A percentile compares a stretch with the other conserved stretches of the same genome.
These are phyloP conservation scores for Agarophyton chilense DNA, from an alignment of 23 red algal species.

Conservation along the genomic window DNA sequence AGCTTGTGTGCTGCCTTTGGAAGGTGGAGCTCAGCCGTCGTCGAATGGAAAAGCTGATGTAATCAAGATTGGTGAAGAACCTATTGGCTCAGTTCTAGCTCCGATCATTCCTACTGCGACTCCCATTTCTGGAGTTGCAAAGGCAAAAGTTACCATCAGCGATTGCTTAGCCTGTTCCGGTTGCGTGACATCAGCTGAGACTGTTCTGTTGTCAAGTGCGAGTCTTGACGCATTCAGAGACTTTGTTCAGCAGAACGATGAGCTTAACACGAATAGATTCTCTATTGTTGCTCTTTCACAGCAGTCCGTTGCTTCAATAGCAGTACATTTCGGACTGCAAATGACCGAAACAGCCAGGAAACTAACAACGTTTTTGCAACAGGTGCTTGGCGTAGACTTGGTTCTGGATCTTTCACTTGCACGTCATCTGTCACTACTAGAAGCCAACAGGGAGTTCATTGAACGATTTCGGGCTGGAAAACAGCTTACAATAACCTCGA, in stretches of 20 bases:
- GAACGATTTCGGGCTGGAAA: conserved; percentile 38
- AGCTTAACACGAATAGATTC: background rate
- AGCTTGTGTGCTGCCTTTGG: conserved; percentile 76
- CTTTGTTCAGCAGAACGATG: background rate
- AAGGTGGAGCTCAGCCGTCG: conserved; percentile 43
- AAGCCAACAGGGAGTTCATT: conserved; percentile 58
- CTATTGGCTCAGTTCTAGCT: conserved; percentile 73
- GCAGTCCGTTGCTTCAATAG: conserved; percentile 75
- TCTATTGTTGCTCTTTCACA: conserved; percentile 64
- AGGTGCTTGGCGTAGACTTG: background rate
- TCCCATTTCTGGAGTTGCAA: background rate
- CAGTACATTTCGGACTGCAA: conserved; percentile 56
- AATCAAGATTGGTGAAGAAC: conserved; percentile 16
- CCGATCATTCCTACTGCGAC: conserved; percentile 64
- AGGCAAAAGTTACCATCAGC: conserved; percentile 65
- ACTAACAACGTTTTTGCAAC: conserved; percentile 47
- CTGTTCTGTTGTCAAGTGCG: conserved; percentile 68
- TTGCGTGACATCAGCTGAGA: conserved; percentile 95
- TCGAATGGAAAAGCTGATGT: background rate
- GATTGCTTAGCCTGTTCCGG: conserved; percentile 91
- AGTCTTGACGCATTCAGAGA: conserved; percentile 23
- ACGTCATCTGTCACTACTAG: conserved; percentile 58
- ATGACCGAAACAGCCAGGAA: conserved; percentile 37
- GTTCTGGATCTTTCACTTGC: conserved; percentile 67
- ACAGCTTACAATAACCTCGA: conserved; percentile 54